Evolutionary conservation across 106 monocot genomes (phyloP), one percentile per base, ranked within the genome.

Genomic region (Apostasia ramifera): DNA sequence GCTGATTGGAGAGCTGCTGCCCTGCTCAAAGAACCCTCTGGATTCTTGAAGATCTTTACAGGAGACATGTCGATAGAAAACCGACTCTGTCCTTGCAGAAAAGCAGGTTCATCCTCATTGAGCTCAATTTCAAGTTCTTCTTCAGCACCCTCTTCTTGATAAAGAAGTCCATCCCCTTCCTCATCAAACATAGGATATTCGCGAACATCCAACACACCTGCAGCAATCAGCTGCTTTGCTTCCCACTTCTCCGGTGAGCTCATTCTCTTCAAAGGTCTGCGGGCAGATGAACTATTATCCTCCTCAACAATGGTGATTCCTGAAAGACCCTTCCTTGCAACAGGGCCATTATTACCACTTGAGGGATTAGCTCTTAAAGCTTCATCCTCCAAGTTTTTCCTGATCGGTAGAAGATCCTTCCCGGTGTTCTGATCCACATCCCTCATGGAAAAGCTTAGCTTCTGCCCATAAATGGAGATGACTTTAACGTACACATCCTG

Each of bases 191-290:
- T 79, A 10, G 94, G 91, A 53, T 77, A 76, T 1, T 95, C 94
- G 10, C 74, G 61, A 3, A 78, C 65, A 80, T 86, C 88, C 61
- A 91, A 61, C 44, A 95, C 94, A 2, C 94, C 94, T 1, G 94
- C 62, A 45, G 94, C 94, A 56, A 88, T 84, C 57, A 95, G 74
- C 70, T 95, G 94, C 64, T 95, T 95, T 0, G 91, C 94, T 73
- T 95, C 94, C 94, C 94, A 95, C 65, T 70, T 95, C 79, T 95
- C 94, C 0, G 94, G 94, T 0, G 94, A 95, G 72, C 94, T 95
- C 90, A 95, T 91, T 64, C 91, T 82, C 83, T 95, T 95, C 70
- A 91, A 73, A 1, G 94, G 94, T 61, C 94, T 67, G 44, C 94
- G 73, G 11, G 85, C 85, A 1, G 81, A 44, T 3, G 63, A 74